Evolutionary conservation across 2,329 filamentous ascomycete species (phyloP).

Genomic region (Botrytis fragariae): DNA sequence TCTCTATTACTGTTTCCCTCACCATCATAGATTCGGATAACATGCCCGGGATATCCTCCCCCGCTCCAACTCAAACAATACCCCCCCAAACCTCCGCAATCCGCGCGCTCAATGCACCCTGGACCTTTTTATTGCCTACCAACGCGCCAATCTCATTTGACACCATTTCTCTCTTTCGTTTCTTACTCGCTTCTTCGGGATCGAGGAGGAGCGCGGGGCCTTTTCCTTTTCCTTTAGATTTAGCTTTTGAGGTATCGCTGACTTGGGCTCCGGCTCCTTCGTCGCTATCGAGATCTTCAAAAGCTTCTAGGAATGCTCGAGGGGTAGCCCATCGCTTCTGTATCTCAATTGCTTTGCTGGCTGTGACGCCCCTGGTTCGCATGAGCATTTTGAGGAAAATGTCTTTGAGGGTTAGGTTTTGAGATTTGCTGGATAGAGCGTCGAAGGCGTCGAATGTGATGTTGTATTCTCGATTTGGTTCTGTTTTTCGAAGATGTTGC

Average conservation of each 20-base stretch:
- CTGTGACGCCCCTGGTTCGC: constrained; percentile 72
- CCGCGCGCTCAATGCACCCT: constrained; percentile 62
- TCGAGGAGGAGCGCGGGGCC: background rate
- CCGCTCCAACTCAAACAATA: constrained; percentile 14
- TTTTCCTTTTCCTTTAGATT: background rate
- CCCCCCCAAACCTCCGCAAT: constrained; percentile 72
- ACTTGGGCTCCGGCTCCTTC: background rate
- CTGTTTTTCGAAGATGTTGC: constrained; percentile 53
- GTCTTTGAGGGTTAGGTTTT: constrained; percentile 69
- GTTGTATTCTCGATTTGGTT: constrained; percentile 44
- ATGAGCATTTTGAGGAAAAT: constrained; percentile 83
- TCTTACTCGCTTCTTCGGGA: constrained; percentile 35
- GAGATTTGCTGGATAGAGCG: constrained; percentile 71
- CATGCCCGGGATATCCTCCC: background rate
- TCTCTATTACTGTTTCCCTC: background rate
- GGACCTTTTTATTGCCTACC: constrained; percentile 67
- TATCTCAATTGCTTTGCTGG: constrained; percentile 76
- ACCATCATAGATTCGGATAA: fast-evolving
- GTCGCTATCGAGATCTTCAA: constrained; percentile 38
- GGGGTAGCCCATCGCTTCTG: constrained; percentile 78
- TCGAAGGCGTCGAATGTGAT: constrained; percentile 71
- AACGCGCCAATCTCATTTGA: constrained; percentile 54
- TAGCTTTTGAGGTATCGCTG: background rate
- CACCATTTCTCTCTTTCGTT: constrained; percentile 60
- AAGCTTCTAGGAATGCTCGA: constrained; percentile 67